Percentiles rank a stretch among this genome's conserved stretches.
Conservation (phyloP, 2,329 filamentous ascomycete species). For the Xylaria multiplex region DNA sequence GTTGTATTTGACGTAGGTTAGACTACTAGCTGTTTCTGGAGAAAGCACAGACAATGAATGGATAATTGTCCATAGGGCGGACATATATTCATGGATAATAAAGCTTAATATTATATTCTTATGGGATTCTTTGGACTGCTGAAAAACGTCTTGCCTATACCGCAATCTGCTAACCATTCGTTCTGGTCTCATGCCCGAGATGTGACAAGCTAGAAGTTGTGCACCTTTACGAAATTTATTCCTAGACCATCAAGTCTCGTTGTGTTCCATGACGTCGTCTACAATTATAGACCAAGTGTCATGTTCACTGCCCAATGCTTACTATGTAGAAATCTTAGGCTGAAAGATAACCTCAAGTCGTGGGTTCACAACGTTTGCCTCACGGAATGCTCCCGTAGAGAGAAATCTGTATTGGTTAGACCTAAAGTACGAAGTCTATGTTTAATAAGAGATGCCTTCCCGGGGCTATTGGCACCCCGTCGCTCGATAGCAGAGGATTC, state of each 20-base stretch:
- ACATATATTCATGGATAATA: neutral
- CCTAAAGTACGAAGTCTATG: neutral
- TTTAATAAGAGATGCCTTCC: neutral
- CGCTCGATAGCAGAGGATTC: constrained; percentile 10
- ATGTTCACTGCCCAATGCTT: constrained; percentile 18
- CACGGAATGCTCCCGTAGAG: constrained; percentile 4
- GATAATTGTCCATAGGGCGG: constrained; percentile 40
- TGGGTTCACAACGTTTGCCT: constrained; percentile 23
- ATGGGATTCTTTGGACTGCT: constrained; percentile 12
- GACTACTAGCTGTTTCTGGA: constrained; percentile 31
- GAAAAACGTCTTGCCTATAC: constrained; percentile 4
- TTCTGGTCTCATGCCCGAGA: constrained; percentile 8
- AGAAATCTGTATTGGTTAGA: neutral
- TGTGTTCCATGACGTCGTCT: neutral
- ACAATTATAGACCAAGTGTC: neutral
- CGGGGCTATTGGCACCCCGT: neutral
- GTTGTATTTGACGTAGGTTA: constrained; percentile 6
- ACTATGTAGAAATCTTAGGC: constrained; percentile 1
- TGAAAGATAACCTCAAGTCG: constrained; percentile 11
- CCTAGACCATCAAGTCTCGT: neutral
- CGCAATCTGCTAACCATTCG: constrained; percentile 6
- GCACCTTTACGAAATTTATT: neutral
- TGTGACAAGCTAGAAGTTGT: constrained; percentile 29
- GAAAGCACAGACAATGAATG: constrained; percentile 39
- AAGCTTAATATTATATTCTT: constrained; percentile 2